Evolutionary conservation across 805 yeast species (phyloP), one percentile per base, ranked within the genome.

Genomic region (Wickerhamomyces silvicola): DNA sequence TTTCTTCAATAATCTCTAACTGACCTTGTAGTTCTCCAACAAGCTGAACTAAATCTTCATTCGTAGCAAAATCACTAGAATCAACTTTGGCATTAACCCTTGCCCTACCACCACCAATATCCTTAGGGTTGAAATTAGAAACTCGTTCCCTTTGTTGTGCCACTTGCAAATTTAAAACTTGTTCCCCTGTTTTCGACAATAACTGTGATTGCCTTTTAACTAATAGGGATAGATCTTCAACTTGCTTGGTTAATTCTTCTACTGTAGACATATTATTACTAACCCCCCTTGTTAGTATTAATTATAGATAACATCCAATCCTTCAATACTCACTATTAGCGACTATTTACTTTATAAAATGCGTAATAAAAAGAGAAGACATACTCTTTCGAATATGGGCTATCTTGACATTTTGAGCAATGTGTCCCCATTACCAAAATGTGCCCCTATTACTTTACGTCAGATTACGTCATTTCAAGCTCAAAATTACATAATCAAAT

Each of bases 11-110:
- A 16, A 70, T 63, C 32, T 83, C 88, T 48, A 88, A 66, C 58
- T 88, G 97, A 7, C 84, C 83, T 57, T 88, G 97, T 35, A 88
- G 61, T 56, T 88, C 97, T 9, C 84, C 85, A 10, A 87, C 97
- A 28, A 88, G 64, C 51, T 85, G 90, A 4, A 82, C 82, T 10
- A 88, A 60, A 50, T 90, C 97, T 36, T 83, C 94, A 43, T 84
- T 81, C 4, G 90, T 76, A 22, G 78, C 84, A 42, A 68, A 78
- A 41, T 80, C 85, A 4, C 69, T 53, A 1, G 74, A 52, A 37
- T 74, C 80, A 31, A 39, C 24, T 11, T 11, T 23, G 27, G 32
- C 25, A 33, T 36, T 12, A 12, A 38, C 17, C 14, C 37, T 33
- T 17, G 30, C 24, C 27, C 32, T 33, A 27, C 27, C 30, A 16